These are phyloP conservation scores for Solanum hybrid DNA, from an alignment of 305 asterid genomes.

Conservation along the genomic window DNA sequence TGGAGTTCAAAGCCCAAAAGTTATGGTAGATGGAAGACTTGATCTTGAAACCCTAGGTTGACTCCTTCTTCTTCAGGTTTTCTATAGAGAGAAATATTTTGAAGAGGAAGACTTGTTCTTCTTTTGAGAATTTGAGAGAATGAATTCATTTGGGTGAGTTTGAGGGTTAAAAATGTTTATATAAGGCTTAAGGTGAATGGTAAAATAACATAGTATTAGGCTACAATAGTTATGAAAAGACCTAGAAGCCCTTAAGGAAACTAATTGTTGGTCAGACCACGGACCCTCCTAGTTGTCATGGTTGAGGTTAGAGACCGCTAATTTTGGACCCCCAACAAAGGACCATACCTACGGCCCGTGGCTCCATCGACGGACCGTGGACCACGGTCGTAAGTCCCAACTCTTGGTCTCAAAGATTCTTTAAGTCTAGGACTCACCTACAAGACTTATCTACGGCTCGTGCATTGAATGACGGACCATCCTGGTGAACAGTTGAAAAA, in stretches of 20 bases:
- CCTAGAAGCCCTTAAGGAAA: background rate
- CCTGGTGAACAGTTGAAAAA: background rate
- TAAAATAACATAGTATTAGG: background rate
- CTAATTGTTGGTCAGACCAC: background rate
- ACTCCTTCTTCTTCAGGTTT: background rate
- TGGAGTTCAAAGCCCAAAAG: background rate
- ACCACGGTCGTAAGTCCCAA: background rate
- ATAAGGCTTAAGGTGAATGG: background rate
- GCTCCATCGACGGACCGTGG: background rate
- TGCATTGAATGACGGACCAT: background rate
- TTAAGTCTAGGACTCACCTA: background rate
- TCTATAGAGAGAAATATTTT: background rate
- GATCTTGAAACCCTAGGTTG: background rate
- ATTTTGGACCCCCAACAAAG: background rate
- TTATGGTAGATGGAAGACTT: background rate
- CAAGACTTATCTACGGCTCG: background rate
- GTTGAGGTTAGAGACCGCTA: background rate
- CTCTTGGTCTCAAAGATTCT: background rate
- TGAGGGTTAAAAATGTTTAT: background rate
- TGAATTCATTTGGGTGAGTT: background rate
- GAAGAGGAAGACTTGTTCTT: background rate
- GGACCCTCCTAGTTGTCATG: background rate
- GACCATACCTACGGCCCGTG: background rate
- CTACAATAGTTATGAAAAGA: too few species aligned
- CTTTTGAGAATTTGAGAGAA: background rate